phyloP scores from a whole-genome alignment of 805 yeast species.

The Pichia manshurica region DNA sequence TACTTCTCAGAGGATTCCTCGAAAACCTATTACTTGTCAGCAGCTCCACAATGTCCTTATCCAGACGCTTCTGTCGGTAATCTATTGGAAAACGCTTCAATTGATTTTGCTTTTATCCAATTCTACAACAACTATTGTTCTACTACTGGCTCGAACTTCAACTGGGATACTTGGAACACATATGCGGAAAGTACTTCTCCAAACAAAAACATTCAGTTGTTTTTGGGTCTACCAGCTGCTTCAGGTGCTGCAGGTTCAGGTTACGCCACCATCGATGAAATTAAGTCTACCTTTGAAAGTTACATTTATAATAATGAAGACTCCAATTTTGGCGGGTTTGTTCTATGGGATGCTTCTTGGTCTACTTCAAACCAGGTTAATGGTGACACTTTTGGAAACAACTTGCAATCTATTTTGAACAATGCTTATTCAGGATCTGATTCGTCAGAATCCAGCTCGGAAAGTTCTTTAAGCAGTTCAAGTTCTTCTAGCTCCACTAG shows the following conservation, averaged over 20 bases:
- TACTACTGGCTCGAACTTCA: slow-evolving; percentile 43
- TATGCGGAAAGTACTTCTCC: slow-evolving; percentile 56
- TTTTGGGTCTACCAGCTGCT: slow-evolving; percentile 65
- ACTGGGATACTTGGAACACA: slow-evolving; percentile 64
- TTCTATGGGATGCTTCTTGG: slow-evolving; percentile 74
- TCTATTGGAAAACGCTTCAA: slow-evolving; percentile 42
- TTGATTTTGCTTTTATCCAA: slow-evolving; percentile 82
- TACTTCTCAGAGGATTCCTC: slow-evolving; percentile 36
- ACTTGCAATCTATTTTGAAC: slow-evolving; percentile 11
- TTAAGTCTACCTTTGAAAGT: slow-evolving; percentile 27
- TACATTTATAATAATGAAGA: slow-evolving; percentile 25
- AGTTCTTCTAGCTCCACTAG: slow-evolving; percentile 3
- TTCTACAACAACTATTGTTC: slow-evolving; percentile 84
- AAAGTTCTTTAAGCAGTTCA: slow-evolving; percentile 7
- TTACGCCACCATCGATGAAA: slow-evolving; percentile 41
- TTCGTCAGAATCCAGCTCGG: slow-evolving; percentile 5
- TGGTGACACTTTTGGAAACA: slow-evolving; percentile 14
- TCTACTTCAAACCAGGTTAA: slow-evolving; percentile 14
- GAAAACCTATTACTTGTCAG: slow-evolving; percentile 67
- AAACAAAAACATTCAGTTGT: slow-evolving; percentile 64
- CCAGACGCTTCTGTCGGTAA: slow-evolving; percentile 60
- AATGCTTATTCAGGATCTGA: slow-evolving; percentile 13
- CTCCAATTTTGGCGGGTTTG: slow-evolving; percentile 60
- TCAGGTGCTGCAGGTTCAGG: slow-evolving; percentile 52
- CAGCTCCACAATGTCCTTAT: slow-evolving; percentile 89